These are phyloP conservation scores for Kwoniella botswanensis DNA, from an alignment of 768 basidiomycete genomes.

Conservation along the genomic window DNA sequence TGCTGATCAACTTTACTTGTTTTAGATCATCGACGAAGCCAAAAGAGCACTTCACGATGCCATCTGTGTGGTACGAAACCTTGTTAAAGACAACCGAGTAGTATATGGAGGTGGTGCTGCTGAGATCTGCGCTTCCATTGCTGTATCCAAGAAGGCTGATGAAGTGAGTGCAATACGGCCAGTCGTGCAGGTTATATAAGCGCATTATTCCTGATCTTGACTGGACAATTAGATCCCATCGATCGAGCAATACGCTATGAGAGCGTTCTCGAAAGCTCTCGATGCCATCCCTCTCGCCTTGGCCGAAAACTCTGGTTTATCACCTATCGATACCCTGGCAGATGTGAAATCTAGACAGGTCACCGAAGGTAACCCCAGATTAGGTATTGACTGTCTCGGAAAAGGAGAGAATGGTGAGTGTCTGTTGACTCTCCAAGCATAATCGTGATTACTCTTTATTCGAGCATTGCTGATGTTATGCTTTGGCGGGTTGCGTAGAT, in stretches of 20 bases:
- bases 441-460: not conserved
- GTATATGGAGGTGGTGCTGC: conserved; percentile 99
- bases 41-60: conserved; percentile 98
- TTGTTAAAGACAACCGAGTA: conserved; percentile 92
- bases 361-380: conserved; percentile 75
- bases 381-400: conserved; percentile 93
- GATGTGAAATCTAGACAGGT: conserved; percentile 93
- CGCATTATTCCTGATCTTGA: no score
- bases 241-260: conserved; percentile 99
- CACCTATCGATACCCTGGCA: conserved; percentile 95
- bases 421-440: not conserved
- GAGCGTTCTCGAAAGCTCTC: conserved; percentile 94
- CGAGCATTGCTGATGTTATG: not conserved
- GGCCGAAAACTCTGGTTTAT: conserved; percentile 95
- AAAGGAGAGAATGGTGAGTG: conserved; percentile 81
- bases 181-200: no score
- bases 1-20: not conserved
- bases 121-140: conserved; percentile 92
- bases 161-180: conserved; percentile 64
- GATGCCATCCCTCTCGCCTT: conserved; percentile 95
- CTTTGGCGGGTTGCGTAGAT: conserved; percentile 63
- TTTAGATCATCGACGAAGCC: conserved; percentile 95
- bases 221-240: conserved; percentile 72
- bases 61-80: conserved; percentile 93
- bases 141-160: conserved; percentile 92